These are phyloP conservation scores for Bisporella sp. DNA, from an alignment of 2,329 filamentous ascomycete genomes.

Conservation along the genomic window DNA sequence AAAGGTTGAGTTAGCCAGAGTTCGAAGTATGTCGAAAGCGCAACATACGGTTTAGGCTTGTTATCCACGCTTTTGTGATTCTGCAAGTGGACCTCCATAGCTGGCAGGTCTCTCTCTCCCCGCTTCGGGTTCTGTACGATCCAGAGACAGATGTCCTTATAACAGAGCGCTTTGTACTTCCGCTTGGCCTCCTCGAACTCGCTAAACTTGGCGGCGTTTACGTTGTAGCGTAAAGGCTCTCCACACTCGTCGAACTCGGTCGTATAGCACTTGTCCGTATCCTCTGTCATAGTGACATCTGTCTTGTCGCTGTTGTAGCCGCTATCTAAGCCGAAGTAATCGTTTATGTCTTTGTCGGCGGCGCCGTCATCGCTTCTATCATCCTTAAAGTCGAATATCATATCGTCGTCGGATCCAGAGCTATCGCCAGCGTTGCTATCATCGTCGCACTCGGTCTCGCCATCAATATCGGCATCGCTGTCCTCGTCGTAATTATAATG, in stretches of 20 bases:
- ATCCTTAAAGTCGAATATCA: not conserved
- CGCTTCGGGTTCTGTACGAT: constrained; percentile 7
- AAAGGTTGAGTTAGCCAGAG: constrained; percentile 7
- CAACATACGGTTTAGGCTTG: constrained; percentile 14
- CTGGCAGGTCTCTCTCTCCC: constrained; percentile 9
- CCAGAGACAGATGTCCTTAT: constrained; percentile 5
- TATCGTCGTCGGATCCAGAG: constrained; percentile 1
- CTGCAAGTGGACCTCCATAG: constrained; percentile 11
- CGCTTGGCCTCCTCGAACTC: not conserved
- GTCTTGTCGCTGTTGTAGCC: constrained; percentile 9
- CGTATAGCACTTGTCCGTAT: constrained; percentile 8
- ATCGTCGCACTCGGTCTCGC: constrained; percentile 1
- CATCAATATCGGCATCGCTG: not conserved
- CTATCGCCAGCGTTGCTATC: not conserved
- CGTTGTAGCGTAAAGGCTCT: constrained; percentile 3
- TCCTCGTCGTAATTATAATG: too few species aligned
- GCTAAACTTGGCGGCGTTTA: constrained; percentile 1
- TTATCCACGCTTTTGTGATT: constrained; percentile 13
- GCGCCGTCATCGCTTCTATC: not conserved
- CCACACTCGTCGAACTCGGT: constrained; percentile 5
- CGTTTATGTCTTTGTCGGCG: constrained; percentile 3
- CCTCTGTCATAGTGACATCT: constrained; percentile 9
- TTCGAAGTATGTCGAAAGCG: not conserved
- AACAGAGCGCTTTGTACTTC: constrained; percentile 5
- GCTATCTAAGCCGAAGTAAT: constrained; percentile 1